Evolutionary conservation across 2,329 filamentous ascomycete genomes (phyloP).

Genomic region (Colletotrichum neosansevieriae): DNA sequence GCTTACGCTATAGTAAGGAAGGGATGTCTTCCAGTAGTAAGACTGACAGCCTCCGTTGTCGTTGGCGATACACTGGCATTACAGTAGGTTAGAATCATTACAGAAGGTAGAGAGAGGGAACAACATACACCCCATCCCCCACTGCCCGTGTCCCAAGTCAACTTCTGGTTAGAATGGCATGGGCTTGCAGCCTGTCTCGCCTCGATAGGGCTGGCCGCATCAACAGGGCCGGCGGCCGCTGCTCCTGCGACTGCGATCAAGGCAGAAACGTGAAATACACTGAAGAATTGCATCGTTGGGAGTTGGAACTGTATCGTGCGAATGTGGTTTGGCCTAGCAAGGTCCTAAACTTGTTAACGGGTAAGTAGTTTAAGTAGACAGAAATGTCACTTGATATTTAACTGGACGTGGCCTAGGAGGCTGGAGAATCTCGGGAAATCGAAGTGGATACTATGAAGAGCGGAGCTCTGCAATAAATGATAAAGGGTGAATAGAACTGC

Average conservation of each 20-base stretch:
- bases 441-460: too few species aligned
- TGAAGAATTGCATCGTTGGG: not conserved
- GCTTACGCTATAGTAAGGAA: conserved; percentile 21
- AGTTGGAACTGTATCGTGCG: accelerated
- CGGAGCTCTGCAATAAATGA: too few species aligned
- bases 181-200: conserved; percentile 13
- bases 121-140: conserved; percentile 16
- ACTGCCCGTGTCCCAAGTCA: conserved; percentile 19
- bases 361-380: accelerated
- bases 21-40: conserved; percentile 14
- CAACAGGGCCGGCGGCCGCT: not conserved
- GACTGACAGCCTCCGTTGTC: not conserved
- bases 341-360: accelerated
- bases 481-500: too few species aligned
- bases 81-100: not conserved
- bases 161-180: not conserved
- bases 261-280: not conserved
- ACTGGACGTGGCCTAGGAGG: too few species aligned
- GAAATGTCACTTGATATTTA: accelerated
- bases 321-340: not conserved
- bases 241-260: conserved; percentile 13
- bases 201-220: not conserved
- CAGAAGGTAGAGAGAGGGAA: too few species aligned
- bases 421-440: too few species aligned
- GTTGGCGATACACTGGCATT: not conserved